Evolutionary conservation across 148 eudicot genomes (phyloP), one percentile per base, ranked within the genome.

Genomic region (Euryodendron excelsum): DNA sequence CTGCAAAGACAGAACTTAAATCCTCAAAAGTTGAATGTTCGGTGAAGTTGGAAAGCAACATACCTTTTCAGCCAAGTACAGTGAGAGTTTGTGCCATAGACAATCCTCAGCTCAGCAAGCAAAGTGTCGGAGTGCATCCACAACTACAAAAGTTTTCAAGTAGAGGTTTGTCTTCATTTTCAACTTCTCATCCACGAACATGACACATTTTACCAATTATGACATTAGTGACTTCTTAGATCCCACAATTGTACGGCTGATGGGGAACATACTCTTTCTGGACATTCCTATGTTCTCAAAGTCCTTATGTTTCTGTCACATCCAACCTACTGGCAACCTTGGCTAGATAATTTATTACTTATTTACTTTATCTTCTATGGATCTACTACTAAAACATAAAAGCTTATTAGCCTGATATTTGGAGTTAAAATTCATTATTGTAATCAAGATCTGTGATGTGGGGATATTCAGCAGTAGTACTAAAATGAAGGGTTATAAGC

Each of bases 121-220:
- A 69, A 75, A n/a, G 30, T 76, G 13, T 39, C 0, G 76, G 44
- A 55, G 12, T 74, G 44, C 69, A 72, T 30, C 77, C 77, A 41
- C 73, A 69, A 12, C 33, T 78, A 37, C 73, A 52, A 39, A 62
- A 48, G 64, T 82, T 41, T 60, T 34, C 78, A 48, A 83, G 82
- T 13, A 82, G 74, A 85, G 89, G 94, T 89, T 50, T 75, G 80
- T 27, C 20, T 47, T 50, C 66, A 59, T 68, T 62, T 73, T 28
- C 25, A n/a, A 50, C 6, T 78, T 47, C 82, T 69, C 63, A 36
- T 69, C 3, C 18, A 20, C 13, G 0, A 64, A 28, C 68, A 30
- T 53, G 33, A 34, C 3, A 41, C 4, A 33, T 7, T 44, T 21
- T 21, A 62, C 21, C 28, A 60, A 41, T 30, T 62, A 17, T 45